A percentile compares a stretch with the other conserved stretches of the same genome.
phyloP scores from a whole-genome alignment of 108 stramenopile genomes.

The Discostella stelligeroides region DNA sequence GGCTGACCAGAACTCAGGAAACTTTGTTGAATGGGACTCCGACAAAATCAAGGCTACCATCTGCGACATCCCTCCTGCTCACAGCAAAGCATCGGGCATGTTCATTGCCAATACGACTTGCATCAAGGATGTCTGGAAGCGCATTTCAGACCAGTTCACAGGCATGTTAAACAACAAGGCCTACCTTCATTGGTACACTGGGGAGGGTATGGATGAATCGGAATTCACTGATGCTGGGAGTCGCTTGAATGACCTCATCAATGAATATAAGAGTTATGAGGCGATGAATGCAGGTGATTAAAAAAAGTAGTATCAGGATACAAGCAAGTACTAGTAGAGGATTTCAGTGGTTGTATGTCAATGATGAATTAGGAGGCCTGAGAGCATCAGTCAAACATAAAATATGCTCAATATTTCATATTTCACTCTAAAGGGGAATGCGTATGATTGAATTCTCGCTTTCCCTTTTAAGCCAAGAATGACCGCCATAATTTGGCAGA shows the following conservation, averaged over 20 bases:
- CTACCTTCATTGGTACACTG: constrained; percentile 87
- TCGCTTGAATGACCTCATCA: constrained; percentile 83
- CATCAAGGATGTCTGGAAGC: constrained; percentile 83
- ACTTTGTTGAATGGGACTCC: constrained; percentile 70
- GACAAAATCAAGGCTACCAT: constrained; percentile 90
- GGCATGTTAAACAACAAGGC: constrained; percentile 91
- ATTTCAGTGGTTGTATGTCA: too few species aligned
- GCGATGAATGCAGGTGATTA: too few species aligned
- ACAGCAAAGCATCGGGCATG: constrained; percentile 66
- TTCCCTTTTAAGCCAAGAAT: too few species aligned
- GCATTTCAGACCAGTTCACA: constrained; percentile 82
- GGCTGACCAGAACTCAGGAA: too few species aligned
- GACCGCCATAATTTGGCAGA: too few species aligned
- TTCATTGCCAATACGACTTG: constrained; percentile 82
- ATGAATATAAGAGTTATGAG: constrained; percentile 91
- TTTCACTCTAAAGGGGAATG: too few species aligned
- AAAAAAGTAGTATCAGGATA: too few species aligned
- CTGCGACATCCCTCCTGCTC: constrained; percentile 83
- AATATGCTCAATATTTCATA: too few species aligned
- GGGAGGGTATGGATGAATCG: constrained; percentile 85
- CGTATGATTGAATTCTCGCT: too few species aligned
- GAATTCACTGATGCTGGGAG: constrained; percentile 88
- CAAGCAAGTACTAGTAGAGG: too few species aligned
- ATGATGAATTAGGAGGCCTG: too few species aligned
- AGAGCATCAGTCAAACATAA: too few species aligned